Evolutionary conservation across 768 basidiomycete genomes (phyloP).

Genomic region (Leccinellum rugosiceps): DNA sequence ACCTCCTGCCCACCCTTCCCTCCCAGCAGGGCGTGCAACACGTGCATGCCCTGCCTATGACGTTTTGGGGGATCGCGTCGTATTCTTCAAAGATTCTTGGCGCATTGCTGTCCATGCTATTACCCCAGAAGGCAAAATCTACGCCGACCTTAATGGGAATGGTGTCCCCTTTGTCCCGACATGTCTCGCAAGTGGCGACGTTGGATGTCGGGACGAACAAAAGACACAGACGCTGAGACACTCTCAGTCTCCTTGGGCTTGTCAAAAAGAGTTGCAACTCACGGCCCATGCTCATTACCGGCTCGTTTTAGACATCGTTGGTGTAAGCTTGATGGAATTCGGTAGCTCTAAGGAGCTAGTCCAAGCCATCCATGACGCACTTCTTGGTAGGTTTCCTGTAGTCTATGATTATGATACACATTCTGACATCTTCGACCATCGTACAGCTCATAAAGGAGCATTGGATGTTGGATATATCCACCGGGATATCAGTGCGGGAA

Average conservation of each 20-base stretch:
- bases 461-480: conserved; percentile 4
- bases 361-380: conserved; percentile 2
- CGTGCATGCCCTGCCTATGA: neutral
- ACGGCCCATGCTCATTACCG: conserved; percentile 4
- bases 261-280: too few relatives aligned
- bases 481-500: conserved; percentile 25
- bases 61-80: neutral
- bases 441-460: neutral
- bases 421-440: too few relatives aligned
- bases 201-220: neutral
- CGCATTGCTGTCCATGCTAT: neutral
- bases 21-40: neutral
- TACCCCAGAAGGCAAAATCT: neutral
- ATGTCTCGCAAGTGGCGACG: neutral
- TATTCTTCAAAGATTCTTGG: neutral
- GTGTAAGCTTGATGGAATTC: neutral
- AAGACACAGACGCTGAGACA: neutral
- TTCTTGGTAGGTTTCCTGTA: conserved; percentile 1
- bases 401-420: too few relatives aligned
- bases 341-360: neutral
- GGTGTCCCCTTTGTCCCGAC: neutral
- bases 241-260: neutral
- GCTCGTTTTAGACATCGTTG: conserved; percentile 3
- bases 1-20: neutral
- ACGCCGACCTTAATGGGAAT: neutral